phyloP scores from a whole-genome alignment of 257 asterid species.

The Solanum chiquidenum region DNA sequence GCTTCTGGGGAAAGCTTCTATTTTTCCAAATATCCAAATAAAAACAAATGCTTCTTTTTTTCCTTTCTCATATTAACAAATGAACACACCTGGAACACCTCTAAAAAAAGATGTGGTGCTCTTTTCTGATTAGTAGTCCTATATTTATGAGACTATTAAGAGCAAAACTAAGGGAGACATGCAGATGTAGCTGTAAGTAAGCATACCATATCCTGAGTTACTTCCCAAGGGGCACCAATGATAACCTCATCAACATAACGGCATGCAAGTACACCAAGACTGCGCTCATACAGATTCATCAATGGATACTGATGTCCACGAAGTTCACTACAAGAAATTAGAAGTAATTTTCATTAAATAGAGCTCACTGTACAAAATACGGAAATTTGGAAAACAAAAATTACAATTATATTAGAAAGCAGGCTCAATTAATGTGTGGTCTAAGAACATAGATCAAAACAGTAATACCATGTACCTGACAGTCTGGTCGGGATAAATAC shows the following conservation, averaged over 20 bases:
- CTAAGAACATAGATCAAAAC: not conserved
- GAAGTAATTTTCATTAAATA: not conserved
- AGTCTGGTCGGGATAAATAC: conserved; percentile 66
- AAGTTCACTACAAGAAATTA: conserved; percentile 46
- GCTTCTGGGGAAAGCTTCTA: not conserved
- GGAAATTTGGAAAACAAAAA: not conserved
- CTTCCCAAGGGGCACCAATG: conserved; percentile 89
- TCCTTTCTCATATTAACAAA: not conserved
- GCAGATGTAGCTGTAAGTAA: not conserved
- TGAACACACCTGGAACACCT: not conserved
- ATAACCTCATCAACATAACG: conserved; percentile 95
- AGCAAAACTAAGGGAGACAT: not conserved
- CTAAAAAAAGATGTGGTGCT: not conserved
- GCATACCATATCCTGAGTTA: conserved; percentile 74
- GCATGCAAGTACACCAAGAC: conserved; percentile 87
- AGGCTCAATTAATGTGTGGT: not conserved
- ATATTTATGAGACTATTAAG: not conserved
- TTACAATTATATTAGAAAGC: not conserved
- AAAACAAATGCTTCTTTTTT: not conserved
- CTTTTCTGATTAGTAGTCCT: not conserved
- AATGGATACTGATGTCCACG: conserved; percentile 69
- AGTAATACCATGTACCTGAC: conserved; percentile 42
- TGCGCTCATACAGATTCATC: conserved; percentile 88
- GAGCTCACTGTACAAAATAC: not conserved
- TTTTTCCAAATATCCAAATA: not conserved